Base-by-base conservation (phyloP, 768 basidiomycete species). In the Boletus huronensis region DNA sequence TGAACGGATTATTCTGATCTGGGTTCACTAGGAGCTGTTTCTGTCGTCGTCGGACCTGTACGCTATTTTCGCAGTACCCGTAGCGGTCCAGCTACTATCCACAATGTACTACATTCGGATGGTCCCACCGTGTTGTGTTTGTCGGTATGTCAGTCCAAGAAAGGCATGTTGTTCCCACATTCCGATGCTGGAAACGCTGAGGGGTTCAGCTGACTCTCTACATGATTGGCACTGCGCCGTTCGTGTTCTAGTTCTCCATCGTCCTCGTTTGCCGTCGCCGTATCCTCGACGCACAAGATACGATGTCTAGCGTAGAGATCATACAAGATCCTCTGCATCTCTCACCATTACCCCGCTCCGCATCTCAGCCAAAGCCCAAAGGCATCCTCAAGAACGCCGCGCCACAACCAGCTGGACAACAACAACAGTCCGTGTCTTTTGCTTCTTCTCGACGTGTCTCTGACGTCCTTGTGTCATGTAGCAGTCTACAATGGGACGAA, bases 401-500 rank as follows among this genome's bases (percentile, higher is more conserved):
- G 40, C 65, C 65, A 17, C 75, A 78, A 42, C 70, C 71, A 17
- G 59, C 68, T 13, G 74, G 68, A 40, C 69, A 67, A 55, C 75
- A 76, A 50, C 72, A 73, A 55, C 83, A 88, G 86, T 87, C 59
- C 65, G 83, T 70, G 17, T 44, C n/a, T 8, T 16, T 38, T 14
- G 0, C 13, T 21, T 34, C 14, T 1, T n/a, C 25, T 28, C 25
- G 13, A 14, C 38, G 46, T 9, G 38, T 40, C 3, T 32, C 49
- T 56, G 19, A 59, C 21, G 6, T 25, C 2, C 10, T 25, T 8
- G 31, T 39, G 28, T 42, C 35, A 0, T 55, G 8, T 50, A 79
- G 80, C 60, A 94, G 86, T 63, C 67, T 97, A 64, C 90, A 91
- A 66, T 98, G 94, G 94, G 95, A 98, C 66, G 94, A 98, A 65